Percentiles rank a stretch among this genome's conserved stretches.
Conservation (phyloP, 2,329 filamentous ascomycete species). For the Teratosphaeria viscida region DNA sequence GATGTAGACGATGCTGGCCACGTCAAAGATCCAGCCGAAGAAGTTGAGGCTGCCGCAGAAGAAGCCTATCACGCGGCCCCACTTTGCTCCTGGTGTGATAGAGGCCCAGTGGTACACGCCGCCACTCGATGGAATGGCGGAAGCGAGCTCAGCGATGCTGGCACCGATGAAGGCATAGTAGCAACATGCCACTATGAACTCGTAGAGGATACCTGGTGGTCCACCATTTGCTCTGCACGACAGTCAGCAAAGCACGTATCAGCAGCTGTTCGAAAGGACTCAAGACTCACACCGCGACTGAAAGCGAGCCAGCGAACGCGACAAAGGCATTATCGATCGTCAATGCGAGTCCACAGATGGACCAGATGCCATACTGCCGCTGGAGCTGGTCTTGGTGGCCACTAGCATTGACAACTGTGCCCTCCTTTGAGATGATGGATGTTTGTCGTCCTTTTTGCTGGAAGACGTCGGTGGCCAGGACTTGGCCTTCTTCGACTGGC, state of each 20-base stretch:
- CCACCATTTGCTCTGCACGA: slow-evolving; percentile 21
- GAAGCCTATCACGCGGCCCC: slow-evolving; percentile 26
- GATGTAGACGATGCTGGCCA: slow-evolving; percentile 49
- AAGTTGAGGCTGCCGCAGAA: slow-evolving; percentile 37
- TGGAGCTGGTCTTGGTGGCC: slow-evolving; percentile 54
- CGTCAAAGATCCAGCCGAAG: slow-evolving; percentile 54
- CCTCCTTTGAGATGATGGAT: slow-evolving; percentile 22
- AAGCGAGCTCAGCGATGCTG: slow-evolving; percentile 24
- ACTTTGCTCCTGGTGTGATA: slow-evolving; percentile 23
- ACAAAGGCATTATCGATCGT: slow-evolving; percentile 58
- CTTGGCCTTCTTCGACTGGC: slow-evolving; percentile 3
- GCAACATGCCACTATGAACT: slow-evolving; percentile 25
- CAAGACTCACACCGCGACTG: slow-evolving; percentile 34
- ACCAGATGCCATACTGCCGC: slow-evolving; percentile 51
- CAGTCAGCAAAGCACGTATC: background rate
- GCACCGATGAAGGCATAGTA: slow-evolving; percentile 28
- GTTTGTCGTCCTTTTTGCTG: slow-evolving; percentile 7
- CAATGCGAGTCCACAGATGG: slow-evolving; percentile 47
- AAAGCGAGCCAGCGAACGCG: slow-evolving; percentile 51
- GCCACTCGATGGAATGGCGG: slow-evolving; percentile 23
- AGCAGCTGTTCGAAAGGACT: background rate
- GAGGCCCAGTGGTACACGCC: slow-evolving; percentile 29
- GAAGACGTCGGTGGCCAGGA: slow-evolving; percentile 3
- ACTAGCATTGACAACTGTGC: slow-evolving; percentile 49
- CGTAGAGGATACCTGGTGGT: slow-evolving; percentile 27